Conservation (phyloP, 2,329 filamentous ascomycete genomes). For the Cordyceps farinosa region DNA sequence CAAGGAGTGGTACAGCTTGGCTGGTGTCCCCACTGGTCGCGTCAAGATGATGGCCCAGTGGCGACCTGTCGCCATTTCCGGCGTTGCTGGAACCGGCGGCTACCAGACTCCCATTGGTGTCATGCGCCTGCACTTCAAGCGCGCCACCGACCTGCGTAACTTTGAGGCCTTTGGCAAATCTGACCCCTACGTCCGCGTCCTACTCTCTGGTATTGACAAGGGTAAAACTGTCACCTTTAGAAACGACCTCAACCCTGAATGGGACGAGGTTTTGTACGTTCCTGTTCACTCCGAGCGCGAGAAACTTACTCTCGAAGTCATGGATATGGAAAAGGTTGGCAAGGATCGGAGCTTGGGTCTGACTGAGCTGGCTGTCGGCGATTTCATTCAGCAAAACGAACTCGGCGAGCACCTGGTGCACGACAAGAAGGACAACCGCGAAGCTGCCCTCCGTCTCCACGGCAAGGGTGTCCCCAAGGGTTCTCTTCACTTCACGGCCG, state of each 20-base stretch:
- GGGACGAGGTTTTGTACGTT: conserved; percentile 93
- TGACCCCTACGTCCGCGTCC: conserved; percentile 85
- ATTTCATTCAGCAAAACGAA: conserved; percentile 76
- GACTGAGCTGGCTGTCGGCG: conserved; percentile 70
- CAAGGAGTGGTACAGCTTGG: conserved; percentile 92
- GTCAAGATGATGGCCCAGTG: conserved; percentile 90
- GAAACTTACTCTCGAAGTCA: conserved; percentile 83
- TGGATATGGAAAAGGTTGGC: conserved; percentile 91
- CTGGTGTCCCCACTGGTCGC: conserved; percentile 75
- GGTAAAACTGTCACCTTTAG: conserved; percentile 91
- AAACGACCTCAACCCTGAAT: conserved; percentile 92
- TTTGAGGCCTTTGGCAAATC: conserved; percentile 95
- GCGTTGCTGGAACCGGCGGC: conserved; percentile 75
- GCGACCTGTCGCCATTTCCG: conserved; percentile 88
- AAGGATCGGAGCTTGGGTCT: conserved; percentile 86
- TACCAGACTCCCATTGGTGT: conserved; percentile 94
- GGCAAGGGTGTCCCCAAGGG: conserved; percentile 75
- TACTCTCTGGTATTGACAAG: conserved; percentile 87
- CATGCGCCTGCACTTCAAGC: conserved; percentile 88
- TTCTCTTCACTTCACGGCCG: conserved; percentile 71
- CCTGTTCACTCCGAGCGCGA: conserved; percentile 84
- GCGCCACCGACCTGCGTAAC: conserved; percentile 79
- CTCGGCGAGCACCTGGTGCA: conserved; percentile 77
- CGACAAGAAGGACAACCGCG: conserved; percentile 66
- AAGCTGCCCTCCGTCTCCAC: conserved; percentile 69